Conservation (phyloP, 2,329 filamentous ascomycete species). For the Westerdykella ornata region DNA sequence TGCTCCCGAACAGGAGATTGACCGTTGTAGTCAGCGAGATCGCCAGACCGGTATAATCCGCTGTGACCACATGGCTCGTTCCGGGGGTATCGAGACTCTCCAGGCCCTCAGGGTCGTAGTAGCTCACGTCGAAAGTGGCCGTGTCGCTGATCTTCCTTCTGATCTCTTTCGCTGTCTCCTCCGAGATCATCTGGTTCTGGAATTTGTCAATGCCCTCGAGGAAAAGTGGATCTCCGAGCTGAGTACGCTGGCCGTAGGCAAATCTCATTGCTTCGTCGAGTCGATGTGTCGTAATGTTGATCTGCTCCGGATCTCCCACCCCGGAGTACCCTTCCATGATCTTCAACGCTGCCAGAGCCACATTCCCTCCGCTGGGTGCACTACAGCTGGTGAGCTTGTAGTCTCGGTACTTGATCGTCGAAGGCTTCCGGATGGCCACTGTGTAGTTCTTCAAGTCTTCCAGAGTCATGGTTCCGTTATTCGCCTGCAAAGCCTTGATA, state of each 20-base stretch:
- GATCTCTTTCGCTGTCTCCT: slow-evolving; percentile 53
- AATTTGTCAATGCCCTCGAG: slow-evolving; percentile 57
- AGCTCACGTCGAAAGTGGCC: slow-evolving; percentile 62
- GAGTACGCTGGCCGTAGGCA: slow-evolving; percentile 69
- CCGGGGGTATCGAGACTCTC: slow-evolving; percentile 65
- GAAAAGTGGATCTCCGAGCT: slow-evolving; percentile 76
- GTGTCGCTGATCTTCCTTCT: slow-evolving; percentile 64
- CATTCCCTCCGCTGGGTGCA: slow-evolving; percentile 70
- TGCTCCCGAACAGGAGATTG: slow-evolving; percentile 77
- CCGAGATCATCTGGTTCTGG: slow-evolving; percentile 61
- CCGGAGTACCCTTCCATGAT: slow-evolving; percentile 69
- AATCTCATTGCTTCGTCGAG: slow-evolving; percentile 86
- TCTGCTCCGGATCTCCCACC: slow-evolving; percentile 51
- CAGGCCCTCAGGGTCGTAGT: slow-evolving; percentile 64
- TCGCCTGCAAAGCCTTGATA: slow-evolving; percentile 58
- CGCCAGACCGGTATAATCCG: slow-evolving; percentile 66
- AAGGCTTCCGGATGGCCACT: slow-evolving; percentile 56
- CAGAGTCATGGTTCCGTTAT: slow-evolving; percentile 79
- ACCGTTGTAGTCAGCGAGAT: slow-evolving; percentile 80
- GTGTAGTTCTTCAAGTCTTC: slow-evolving; percentile 70
- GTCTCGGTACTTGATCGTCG: slow-evolving; percentile 52
- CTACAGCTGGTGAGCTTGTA: slow-evolving; percentile 63
- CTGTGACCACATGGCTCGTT: slow-evolving; percentile 65
- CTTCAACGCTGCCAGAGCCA: slow-evolving; percentile 71
- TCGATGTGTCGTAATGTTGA: slow-evolving; percentile 70